Conservation (phyloP, 2,329 filamentous ascomycete species). For the Scolecobasidium constrictum region DNA sequence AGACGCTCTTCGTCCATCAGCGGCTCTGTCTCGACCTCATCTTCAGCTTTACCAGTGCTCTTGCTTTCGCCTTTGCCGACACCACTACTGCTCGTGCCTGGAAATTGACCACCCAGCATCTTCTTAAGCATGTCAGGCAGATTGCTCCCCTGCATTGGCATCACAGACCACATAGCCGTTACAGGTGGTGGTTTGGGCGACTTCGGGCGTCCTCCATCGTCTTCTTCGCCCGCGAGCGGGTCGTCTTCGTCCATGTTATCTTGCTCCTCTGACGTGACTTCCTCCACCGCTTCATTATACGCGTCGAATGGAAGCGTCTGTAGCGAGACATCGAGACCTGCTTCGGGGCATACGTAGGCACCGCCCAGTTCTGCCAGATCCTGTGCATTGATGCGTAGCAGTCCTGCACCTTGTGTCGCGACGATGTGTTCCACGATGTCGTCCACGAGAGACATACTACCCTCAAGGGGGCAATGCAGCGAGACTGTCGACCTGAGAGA, state of each 20-base stretch:
- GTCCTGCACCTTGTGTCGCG: constrained; percentile 49
- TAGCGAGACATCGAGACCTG: constrained; percentile 37
- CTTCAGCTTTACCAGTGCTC: background rate
- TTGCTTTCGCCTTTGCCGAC: background rate
- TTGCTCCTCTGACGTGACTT: constrained; percentile 35
- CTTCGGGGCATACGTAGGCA: constrained; percentile 55
- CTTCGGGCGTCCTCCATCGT: background rate
- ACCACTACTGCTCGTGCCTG: background rate
- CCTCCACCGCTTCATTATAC: constrained; percentile 33
- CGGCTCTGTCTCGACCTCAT: background rate
- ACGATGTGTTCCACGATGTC: constrained; percentile 54
- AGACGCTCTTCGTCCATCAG: background rate
- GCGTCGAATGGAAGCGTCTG: constrained; percentile 45
- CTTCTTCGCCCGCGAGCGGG: constrained; percentile 13
- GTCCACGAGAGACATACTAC: constrained; percentile 45
- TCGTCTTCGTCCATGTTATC: constrained; percentile 28
- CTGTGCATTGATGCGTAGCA: constrained; percentile 57
- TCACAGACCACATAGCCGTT: background rate
- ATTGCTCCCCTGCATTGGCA: background rate
- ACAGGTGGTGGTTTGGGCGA: background rate
- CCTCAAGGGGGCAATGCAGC: constrained; percentile 47
- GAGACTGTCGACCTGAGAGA: constrained; percentile 18
- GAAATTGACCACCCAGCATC: background rate
- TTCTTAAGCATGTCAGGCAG: background rate
- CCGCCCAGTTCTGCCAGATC: constrained; percentile 61